Evolutionary conservation across 2,329 filamentous ascomycete genomes (phyloP).

Genomic region (Paecilomyces sp.): DNA sequence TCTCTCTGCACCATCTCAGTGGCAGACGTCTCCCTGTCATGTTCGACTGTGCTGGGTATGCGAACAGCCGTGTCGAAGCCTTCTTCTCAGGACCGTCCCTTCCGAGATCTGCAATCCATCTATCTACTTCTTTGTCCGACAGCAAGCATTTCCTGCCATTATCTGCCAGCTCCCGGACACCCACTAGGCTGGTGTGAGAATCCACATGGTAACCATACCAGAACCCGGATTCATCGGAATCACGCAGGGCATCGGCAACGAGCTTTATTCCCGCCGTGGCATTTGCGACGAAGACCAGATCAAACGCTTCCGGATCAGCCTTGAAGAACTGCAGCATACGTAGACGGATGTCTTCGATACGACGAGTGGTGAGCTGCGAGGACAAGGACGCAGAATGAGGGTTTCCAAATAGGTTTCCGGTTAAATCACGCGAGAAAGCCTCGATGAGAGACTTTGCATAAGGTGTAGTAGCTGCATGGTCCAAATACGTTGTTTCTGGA

Average conservation of each 20-base stretch:
- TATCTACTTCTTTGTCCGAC: conserved; percentile 54
- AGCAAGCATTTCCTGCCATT: conserved; percentile 57
- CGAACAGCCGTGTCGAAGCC: conserved; percentile 49
- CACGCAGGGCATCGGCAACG: conserved; percentile 69
- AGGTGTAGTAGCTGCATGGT: conserved; percentile 89
- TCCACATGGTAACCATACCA: conserved; percentile 77
- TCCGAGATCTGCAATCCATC: conserved; percentile 51
- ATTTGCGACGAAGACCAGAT: conserved; percentile 86
- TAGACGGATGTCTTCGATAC: conserved; percentile 69
- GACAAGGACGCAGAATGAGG: conserved; percentile 81
- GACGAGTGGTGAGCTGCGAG: conserved; percentile 67
- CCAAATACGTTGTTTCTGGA: conserved; percentile 70
- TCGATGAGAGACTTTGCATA: conserved; percentile 77
- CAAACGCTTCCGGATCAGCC: conserved; percentile 73
- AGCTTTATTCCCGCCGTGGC: conserved; percentile 87
- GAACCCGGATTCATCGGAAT: conserved; percentile 59
- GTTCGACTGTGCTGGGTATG: conserved; percentile 87
- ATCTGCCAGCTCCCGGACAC: conserved; percentile 64
- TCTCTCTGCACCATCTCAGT: conserved; percentile 55
- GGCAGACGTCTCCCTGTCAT: conserved; percentile 77
- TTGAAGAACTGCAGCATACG: conserved; percentile 69
- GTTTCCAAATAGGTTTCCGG: conserved; percentile 74
- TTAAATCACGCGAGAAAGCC: conserved; percentile 70
- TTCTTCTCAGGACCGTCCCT: conserved; percentile 1
- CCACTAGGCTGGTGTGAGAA: conserved; percentile 80